Percentiles rank a stretch among this genome's conserved stretches.
phyloP scores from a whole-genome alignment of 805 yeast genomes.

The Saccharomycopsis selenospora region DNA sequence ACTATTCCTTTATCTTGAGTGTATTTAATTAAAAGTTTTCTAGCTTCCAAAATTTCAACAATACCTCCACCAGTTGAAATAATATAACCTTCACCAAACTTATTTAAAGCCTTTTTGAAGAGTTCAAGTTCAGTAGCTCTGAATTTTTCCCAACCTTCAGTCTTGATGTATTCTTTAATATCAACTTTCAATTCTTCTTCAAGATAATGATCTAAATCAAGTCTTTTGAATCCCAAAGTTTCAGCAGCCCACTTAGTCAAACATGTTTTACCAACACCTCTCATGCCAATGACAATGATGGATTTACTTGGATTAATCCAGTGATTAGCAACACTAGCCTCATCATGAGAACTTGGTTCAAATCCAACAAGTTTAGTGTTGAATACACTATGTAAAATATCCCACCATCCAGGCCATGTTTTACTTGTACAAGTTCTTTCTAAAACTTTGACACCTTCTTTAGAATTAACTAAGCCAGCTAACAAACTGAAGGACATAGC shows the following conservation, averaged over 20 bases:
- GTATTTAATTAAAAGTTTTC: constrained; percentile 54
- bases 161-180: constrained; percentile 55
- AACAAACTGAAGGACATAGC: constrained; percentile 94
- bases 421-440: constrained; percentile 92
- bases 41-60: constrained; percentile 68
- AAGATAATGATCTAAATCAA: constrained; percentile 72
- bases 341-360: constrained; percentile 36
- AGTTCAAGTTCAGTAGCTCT: constrained; percentile 57
- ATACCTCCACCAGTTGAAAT: constrained; percentile 96
- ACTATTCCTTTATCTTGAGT: constrained; percentile 50
- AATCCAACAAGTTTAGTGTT: constrained; percentile 63
- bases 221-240: constrained; percentile 53
- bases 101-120: constrained; percentile 41
- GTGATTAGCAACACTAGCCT: constrained; percentile 21
- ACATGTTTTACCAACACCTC: constrained; percentile 95
- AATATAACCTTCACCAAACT: constrained; percentile 45
- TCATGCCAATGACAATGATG: constrained; percentile 87
- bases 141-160: constrained; percentile 82
- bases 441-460: constrained; percentile 58
- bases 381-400: constrained; percentile 64
- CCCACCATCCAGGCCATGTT: constrained; percentile 99
- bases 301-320: constrained; percentile 32
- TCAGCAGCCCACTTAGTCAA: constrained; percentile 73
- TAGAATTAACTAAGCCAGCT: constrained; percentile 55
- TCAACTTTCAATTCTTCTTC: constrained; percentile 45